Evolutionary conservation across 1,284 basidiomycete genomes (phyloP), one percentile per base, ranked within the genome.

Genomic region (Boletellus deceptivus): DNA sequence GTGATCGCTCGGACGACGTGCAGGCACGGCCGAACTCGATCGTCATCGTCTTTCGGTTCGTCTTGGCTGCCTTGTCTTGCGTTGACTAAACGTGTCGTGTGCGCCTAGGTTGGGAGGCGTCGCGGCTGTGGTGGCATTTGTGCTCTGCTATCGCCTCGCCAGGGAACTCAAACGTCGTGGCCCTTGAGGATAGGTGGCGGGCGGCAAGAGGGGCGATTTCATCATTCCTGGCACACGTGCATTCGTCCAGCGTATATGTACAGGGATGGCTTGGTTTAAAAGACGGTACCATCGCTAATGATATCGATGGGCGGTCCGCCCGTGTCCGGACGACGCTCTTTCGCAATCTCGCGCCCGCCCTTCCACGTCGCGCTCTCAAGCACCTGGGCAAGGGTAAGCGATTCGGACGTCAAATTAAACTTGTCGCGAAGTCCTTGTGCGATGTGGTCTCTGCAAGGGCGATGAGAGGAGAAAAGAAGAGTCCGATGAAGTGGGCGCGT

Each of bases 351-450:
- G 6, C 93, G 77, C 0, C 90, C 95, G 3, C 92, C 93, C 65
- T 95, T 96, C 96, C 95, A 98, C 0, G 94, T 98, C 2, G 93
- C 93, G 46, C 86, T 86, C 70, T 98, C 95, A 27, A 98, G 75
- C 0, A 98, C 86, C 69, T 98, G 96, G 0, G 91, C 86, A 11
- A 97, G 79, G 0, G 82, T 80, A 27, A 86, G 75, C 49, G 84
- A 72, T 2, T 72, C 73, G 4, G 63, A 64, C 3, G 70, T 72
- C 29, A 86, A 62, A 2, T 72, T 69, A 43, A 89, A 75, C 57
- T 82, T 78, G 48, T 64, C 60, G 41, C 90, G 84, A 55, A 96
- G 84, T 27, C 78, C 77, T 31, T 82, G 74, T 3, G 89, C 89
- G 54, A 93, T 84, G 50, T 86, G 83, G 70, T 96, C 93, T 20